phyloP scores from a whole-genome alignment of 2,329 filamentous ascomycete species.

The Coleophoma cylindrospora region DNA sequence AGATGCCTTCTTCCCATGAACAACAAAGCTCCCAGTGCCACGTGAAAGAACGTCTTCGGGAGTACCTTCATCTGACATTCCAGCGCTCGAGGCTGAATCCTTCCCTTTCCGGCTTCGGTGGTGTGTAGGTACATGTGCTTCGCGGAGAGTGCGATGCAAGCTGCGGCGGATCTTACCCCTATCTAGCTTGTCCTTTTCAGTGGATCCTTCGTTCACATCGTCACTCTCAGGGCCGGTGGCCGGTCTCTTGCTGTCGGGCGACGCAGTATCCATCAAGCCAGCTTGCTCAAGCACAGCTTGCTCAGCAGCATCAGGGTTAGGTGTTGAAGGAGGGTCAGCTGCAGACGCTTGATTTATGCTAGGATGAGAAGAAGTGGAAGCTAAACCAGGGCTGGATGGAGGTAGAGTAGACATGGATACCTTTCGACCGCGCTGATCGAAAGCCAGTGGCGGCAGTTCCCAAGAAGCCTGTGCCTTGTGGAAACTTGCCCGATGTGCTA shows the following conservation, averaged over 20 bases:
- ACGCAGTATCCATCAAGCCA: slow-evolving; percentile 51
- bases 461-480: slow-evolving; percentile 37
- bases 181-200: slow-evolving; percentile 27
- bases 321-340: slow-evolving; percentile 21
- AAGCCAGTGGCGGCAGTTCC: slow-evolving; percentile 34
- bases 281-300: slow-evolving; percentile 63
- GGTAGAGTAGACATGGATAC: slow-evolving; percentile 37
- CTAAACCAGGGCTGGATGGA: slow-evolving; percentile 23
- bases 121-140: slow-evolving; percentile 61
- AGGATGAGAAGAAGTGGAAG: slow-evolving; percentile 26
- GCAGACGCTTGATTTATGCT: slow-evolving; percentile 26
- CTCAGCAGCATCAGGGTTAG: slow-evolving; percentile 54
- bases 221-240: slow-evolving; percentile 29
- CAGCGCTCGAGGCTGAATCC: slow-evolving; percentile 59
- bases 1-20: slow-evolving; percentile 96
- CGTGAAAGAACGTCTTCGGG: slow-evolving; percentile 69
- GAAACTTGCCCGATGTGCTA: slow-evolving; percentile 30
- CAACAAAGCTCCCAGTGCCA: slow-evolving; percentile 83
- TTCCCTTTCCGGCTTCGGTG: slow-evolving; percentile 73
- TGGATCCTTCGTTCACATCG: slow-evolving; percentile 21
- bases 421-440: slow-evolving; percentile 33
- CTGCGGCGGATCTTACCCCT: slow-evolving; percentile 66
- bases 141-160: slow-evolving; percentile 83
- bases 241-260: slow-evolving; percentile 32
- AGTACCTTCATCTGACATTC: slow-evolving; percentile 37